Base-by-base conservation (phyloP, 257 asterid species). In the Jasminum sambac region DNA sequence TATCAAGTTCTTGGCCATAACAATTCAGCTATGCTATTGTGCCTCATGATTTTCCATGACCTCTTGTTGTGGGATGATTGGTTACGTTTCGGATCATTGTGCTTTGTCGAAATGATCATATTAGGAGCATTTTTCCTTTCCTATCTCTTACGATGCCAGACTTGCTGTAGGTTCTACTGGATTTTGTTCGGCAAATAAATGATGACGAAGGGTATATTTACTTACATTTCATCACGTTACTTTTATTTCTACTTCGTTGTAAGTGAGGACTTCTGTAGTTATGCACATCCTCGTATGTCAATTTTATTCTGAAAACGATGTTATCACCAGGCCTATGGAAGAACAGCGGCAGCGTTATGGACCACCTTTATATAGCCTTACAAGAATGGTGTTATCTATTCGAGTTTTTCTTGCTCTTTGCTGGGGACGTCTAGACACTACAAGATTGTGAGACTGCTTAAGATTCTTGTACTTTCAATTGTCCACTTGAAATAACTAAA, bases 311-410 rank as follows among this genome's bases (percentile, higher is more conserved):
- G 80, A 82, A 48, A 40, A 66, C 50, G 63, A 63, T 69, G 77
- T 81, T 71, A 59, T 75, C 69, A 23, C 67, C 83, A 94, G 99
- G 87, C 99, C 99, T 72, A 94, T 94, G 99, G 99, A 94, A 85
- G 99, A 94, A 90, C 99, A 94, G 81, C 88, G 99, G 48, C 86
- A 89, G 7, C 84, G 98, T 71, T 94, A 94, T 83, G 99, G 99
- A 58, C 98, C 99, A 64, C 96, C 96, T 71, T 81, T 94, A 72
- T 94, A 94, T 74, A 86, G 88, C 83, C 96, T 94, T 66, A 89
- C 99, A 5, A 89, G 68, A 83, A 77, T 91, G 99, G 96, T 78
- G 70, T 83, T 78, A 41, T 80, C 74, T 79, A 83, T 94, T 78
- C 89, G 96, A 57, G 85, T 89, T 62, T 82, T 80, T 76, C 68